Conservation (phyloP, 345 rosid genomes). For the Bruguiera parviflora region DNA sequence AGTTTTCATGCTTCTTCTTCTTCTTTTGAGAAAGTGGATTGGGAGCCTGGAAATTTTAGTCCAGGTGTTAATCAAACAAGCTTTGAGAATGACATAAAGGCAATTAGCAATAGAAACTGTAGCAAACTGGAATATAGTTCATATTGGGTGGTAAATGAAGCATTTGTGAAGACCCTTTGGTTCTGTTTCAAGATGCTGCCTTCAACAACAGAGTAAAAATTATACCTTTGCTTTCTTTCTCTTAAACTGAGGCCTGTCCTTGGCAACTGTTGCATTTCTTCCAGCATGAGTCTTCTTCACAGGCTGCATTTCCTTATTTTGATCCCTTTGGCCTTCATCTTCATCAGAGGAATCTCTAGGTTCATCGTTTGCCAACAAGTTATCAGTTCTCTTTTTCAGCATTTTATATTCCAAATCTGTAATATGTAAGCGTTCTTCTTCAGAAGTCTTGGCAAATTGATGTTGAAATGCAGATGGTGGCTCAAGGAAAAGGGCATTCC, state of each 20-base stretch:
- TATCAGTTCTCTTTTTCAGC: constrained; percentile 40
- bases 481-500: constrained; percentile 72
- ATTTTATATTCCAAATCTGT: constrained; percentile 41
- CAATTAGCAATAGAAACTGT: not conserved
- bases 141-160: not conserved
- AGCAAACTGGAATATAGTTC: too few species aligned
- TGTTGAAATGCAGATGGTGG: constrained; percentile 74
- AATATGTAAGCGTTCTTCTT: constrained; percentile 55
- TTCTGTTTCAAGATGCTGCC: not conserved
- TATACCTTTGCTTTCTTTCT: constrained; percentile 75
- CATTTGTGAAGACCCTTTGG: not conserved
- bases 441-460: constrained; percentile 51
- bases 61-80: constrained; percentile 3
- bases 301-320: constrained; percentile 20
- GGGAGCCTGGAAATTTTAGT: constrained; percentile 57
- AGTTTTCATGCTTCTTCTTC: constrained; percentile 46
- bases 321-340: constrained; percentile 33
- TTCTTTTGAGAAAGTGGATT: constrained; percentile 84
- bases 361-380: constrained; percentile 30
- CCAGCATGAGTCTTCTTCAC: constrained; percentile 19
- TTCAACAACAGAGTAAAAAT: not conserved
- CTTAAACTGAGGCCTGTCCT: constrained; percentile 75
- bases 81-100: not conserved
- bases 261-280: constrained; percentile 36
- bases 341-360: constrained; percentile 26